These are phyloP conservation scores for Hordeum marinum DNA, from an alignment of 176 grass and related monocot species.

Conservation along the genomic window DNA sequence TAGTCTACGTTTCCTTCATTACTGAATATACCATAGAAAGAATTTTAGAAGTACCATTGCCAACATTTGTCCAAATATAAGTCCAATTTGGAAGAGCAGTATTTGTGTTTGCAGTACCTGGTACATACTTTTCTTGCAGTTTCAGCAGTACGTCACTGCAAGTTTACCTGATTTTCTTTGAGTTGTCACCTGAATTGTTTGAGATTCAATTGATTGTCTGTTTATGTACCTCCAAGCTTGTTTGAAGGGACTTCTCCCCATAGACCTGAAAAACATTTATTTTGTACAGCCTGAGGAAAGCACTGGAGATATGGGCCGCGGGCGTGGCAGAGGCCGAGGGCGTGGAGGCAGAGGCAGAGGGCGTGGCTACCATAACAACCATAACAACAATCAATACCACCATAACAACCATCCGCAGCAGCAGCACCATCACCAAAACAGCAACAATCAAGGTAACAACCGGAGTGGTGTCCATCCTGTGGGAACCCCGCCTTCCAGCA, in stretches of 20 bases:
- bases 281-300: conserved; percentile 59
- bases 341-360: conserved; percentile 54
- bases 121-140: not conserved
- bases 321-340: conserved; percentile 47
- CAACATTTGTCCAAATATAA: not conserved
- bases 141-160: not conserved
- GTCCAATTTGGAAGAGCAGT: not conserved
- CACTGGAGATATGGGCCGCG: conserved; percentile 35
- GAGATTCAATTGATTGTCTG: not conserved
- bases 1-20: not conserved
- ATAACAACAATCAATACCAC: conserved; percentile 48
- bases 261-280: conserved; percentile 3
- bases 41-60: not conserved
- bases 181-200: not conserved
- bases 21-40: not conserved
- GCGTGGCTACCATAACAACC: conserved; percentile 47
- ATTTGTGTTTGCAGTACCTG: not conserved
- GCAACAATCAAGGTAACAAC: conserved; percentile 45
- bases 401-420: conserved; percentile 38
- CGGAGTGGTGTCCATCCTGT: conserved; percentile 30
- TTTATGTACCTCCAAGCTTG: not conserved
- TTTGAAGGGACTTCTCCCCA: not conserved
- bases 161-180: not conserved
- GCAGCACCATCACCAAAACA: conserved; percentile 34
- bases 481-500: conserved; percentile 43